Conservation (phyloP, 2,329 filamentous ascomycete species). For the Beauveria australis region DNA sequence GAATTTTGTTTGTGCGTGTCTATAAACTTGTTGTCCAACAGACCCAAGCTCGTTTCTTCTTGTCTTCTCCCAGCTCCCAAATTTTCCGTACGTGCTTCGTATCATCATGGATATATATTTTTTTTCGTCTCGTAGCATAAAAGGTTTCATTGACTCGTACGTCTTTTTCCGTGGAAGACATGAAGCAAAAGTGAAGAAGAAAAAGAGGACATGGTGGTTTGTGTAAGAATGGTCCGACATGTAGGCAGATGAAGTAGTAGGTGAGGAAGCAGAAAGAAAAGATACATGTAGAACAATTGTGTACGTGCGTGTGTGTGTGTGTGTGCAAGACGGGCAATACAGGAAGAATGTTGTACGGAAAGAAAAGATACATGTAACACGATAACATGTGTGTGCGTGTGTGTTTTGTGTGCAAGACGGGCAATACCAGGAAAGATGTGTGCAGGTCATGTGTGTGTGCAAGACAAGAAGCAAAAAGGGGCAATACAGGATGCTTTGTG, state of each 20-base stretch:
- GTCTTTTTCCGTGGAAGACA: not conserved
- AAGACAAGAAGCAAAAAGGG: no score
- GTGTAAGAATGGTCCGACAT: slow-evolving; percentile 8
- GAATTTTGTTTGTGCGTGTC: not conserved
- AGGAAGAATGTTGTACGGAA: not conserved
- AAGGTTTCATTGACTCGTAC: not conserved
- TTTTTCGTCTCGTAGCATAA: not conserved
- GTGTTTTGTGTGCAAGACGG: no score
- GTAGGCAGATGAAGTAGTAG: not conserved
- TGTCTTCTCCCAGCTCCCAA: not conserved
- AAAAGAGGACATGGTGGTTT: not conserved
- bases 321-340: no score
- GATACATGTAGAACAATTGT: no score
- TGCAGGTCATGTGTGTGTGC: no score
- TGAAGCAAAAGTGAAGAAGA: not conserved
- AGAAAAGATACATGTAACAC: not conserved
- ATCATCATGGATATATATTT: not conserved
- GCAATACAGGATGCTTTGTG: not conserved
- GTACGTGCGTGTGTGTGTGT: no score
- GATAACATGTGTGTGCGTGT: no score
- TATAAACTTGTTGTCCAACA: not conserved
- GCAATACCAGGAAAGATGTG: no score
- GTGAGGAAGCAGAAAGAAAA: not conserved
- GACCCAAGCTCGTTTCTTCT: not conserved
- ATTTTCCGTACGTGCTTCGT: not conserved